Percentiles rank a stretch among this genome's conserved stretches.
These are phyloP conservation scores for Tolypocladium capitatum DNA, from an alignment of 2,329 filamentous ascomycete species.

Conservation along the genomic window DNA sequence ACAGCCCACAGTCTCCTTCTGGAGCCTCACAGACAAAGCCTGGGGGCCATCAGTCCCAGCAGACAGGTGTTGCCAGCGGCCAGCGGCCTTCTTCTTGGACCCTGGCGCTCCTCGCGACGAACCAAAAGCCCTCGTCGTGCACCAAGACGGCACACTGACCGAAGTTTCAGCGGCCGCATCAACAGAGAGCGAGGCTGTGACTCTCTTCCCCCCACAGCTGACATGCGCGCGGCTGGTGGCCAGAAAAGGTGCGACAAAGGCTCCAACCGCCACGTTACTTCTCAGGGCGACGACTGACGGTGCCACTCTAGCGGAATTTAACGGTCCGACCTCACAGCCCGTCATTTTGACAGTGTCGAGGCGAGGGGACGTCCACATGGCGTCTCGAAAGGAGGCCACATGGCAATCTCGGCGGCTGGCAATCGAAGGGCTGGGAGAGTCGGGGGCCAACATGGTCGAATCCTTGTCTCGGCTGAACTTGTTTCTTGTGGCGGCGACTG, in stretches of 20 bases:
- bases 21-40: constrained; percentile 43
- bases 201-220: constrained; percentile 39
- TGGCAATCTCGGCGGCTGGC: constrained; percentile 39
- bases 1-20: constrained; percentile 36
- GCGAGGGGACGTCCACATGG: constrained; percentile 36
- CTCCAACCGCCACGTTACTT: neutral
- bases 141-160: constrained; percentile 48
- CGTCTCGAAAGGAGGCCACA: constrained; percentile 22
- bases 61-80: constrained; percentile 37
- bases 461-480: constrained; percentile 42
- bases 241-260: constrained; percentile 26
- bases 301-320: constrained; percentile 1
- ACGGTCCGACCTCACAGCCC: constrained; percentile 5
- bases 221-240: constrained; percentile 33
- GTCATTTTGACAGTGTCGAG: constrained; percentile 32
- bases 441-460: constrained; percentile 40
- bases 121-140: constrained; percentile 45
- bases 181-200: constrained; percentile 22
- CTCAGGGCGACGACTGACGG: neutral
- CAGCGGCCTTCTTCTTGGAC: constrained; percentile 52
- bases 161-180: constrained; percentile 36
- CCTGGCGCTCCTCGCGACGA: constrained; percentile 21
- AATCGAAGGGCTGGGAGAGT: constrained; percentile 29
- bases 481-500: constrained; percentile 45
- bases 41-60: constrained; percentile 44